Evolutionary conservation across 345 rosid genomes (phyloP).

Genomic region (Kernera saxatilis): DNA sequence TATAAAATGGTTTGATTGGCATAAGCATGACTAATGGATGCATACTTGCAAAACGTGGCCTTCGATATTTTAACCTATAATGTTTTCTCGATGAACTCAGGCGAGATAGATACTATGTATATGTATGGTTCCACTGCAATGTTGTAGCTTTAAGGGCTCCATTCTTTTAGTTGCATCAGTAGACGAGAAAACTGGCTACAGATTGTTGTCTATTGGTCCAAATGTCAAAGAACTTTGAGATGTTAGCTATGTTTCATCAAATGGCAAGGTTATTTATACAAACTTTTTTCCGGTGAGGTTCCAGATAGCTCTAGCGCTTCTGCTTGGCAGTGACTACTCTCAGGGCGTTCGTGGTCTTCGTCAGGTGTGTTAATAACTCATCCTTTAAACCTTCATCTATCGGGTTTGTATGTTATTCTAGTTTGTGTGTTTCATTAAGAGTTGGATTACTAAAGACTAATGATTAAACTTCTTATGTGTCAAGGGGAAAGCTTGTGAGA

Average conservation of each 20-base stretch:
- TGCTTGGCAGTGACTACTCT: slow-evolving; percentile 91
- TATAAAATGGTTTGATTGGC: not conserved
- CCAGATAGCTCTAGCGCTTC: slow-evolving; percentile 78
- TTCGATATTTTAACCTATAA: not conserved
- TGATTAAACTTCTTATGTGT: slow-evolving; percentile 4
- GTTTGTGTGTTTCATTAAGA: not conserved
- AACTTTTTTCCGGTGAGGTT: not conserved
- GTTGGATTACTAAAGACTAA: not conserved
- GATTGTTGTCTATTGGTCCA: not conserved
- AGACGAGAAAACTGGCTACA: not conserved
- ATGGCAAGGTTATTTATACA: not conserved
- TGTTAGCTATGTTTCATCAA: not conserved
- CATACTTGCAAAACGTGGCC: not conserved
- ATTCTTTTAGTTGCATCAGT: not conserved
- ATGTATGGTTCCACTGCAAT: not conserved
- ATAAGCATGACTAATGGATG: not conserved
- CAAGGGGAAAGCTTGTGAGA: slow-evolving; percentile 78
- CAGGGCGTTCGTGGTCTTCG: slow-evolving; percentile 81
- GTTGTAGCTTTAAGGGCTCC: not conserved
- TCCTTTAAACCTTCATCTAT: slow-evolving; percentile 5
- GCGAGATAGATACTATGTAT: not conserved
- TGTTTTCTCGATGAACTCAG: not conserved
- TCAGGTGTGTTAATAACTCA: slow-evolving; percentile 44
- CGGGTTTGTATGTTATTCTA: not conserved
- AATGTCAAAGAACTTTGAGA: not conserved